A percentile compares a stretch with the other conserved stretches of the same genome.
phyloP scores from a whole-genome alignment of 495 filamentous ascomycete species.

The Parathielavia hyrcaniae region DNA sequence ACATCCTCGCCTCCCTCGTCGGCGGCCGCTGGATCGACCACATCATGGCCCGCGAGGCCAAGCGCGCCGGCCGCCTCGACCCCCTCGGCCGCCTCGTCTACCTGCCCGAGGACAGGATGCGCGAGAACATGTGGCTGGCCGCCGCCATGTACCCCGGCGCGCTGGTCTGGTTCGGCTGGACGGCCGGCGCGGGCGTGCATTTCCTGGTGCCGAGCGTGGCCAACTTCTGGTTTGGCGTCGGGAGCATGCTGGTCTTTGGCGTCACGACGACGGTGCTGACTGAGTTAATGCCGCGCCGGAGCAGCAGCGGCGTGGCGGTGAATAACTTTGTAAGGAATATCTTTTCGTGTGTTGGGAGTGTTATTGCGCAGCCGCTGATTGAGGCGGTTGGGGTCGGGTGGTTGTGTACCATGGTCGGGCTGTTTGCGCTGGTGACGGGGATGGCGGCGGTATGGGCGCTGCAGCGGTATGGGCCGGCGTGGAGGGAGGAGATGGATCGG shows the following conservation, averaged over 20 bases:
- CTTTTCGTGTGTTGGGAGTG: conserved; percentile 67
- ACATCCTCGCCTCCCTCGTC: conserved; percentile 61
- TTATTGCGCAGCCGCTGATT: conserved; percentile 72
- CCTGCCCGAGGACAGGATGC: conserved; percentile 81
- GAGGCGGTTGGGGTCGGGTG: conserved; percentile 80
- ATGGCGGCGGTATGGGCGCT: conserved; percentile 59
- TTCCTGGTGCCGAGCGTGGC: conserved; percentile 56
- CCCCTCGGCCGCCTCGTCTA: conserved; percentile 61
- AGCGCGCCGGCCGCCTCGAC: conserved; percentile 64
- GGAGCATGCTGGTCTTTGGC: conserved; percentile 82
- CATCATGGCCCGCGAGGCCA: conserved; percentile 82
- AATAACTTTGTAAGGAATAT: conserved; percentile 87
- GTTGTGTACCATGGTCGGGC: conserved; percentile 73
- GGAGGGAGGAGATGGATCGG: conserved; percentile 64
- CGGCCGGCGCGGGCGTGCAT: conserved; percentile 35
- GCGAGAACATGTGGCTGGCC: conserved; percentile 81
- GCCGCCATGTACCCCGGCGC: conserved; percentile 69
- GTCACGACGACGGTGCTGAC: conserved; percentile 76
- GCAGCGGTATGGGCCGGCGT: conserved; percentile 56
- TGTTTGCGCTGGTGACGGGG: conserved; percentile 53
- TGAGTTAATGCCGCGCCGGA: conserved; percentile 78
- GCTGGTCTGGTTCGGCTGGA: conserved; percentile 57
- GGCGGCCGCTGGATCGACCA: conserved; percentile 83
- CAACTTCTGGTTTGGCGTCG: conserved; percentile 84
- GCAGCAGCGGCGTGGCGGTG: conserved; percentile 72